phyloP scores from a whole-genome alignment of 768 basidiomycete genomes.

The Collybia mongolica region DNA sequence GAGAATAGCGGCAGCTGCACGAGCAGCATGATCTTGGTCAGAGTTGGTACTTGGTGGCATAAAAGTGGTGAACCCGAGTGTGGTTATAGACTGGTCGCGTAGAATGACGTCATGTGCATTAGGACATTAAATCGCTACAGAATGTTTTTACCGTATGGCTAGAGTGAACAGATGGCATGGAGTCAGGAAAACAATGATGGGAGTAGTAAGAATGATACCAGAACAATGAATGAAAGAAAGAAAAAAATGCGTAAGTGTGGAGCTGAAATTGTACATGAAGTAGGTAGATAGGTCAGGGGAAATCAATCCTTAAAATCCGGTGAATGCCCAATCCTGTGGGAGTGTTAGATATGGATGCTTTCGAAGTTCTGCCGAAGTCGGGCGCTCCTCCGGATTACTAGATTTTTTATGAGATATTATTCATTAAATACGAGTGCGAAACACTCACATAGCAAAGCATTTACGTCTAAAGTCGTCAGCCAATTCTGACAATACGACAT shows the following conservation, averaged over 20 bases:
- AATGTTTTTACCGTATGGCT: slow-evolving; percentile 34
- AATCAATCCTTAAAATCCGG: slow-evolving; percentile 47
- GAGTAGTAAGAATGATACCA: slow-evolving; percentile 14
- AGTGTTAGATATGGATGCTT: slow-evolving; percentile 77
- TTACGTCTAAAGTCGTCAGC: slow-evolving; percentile 85
- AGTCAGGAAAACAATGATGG: slow-evolving; percentile 14
- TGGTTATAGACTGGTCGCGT: background rate
- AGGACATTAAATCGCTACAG: slow-evolving; percentile 41
- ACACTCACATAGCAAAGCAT: slow-evolving; percentile 85
- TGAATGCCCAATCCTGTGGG: slow-evolving; percentile 74
- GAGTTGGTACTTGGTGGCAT: background rate
- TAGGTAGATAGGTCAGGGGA: slow-evolving; percentile 21
- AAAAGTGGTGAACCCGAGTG: background rate
- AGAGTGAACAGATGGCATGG: slow-evolving; percentile 26
- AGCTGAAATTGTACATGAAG: slow-evolving; percentile 23
- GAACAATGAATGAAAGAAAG: slow-evolving; percentile 13
- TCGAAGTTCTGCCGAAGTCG: slow-evolving; percentile 75
- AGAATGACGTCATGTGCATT: slow-evolving; percentile 28
- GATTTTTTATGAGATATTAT: slow-evolving; percentile 6
- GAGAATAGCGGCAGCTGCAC: slow-evolving; percentile 28
- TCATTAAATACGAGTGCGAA: background rate
- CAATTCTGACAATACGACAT: slow-evolving; percentile 69
- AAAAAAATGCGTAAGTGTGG: slow-evolving; percentile 11
- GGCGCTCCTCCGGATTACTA: slow-evolving; percentile 83
- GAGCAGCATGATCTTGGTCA: slow-evolving; percentile 16